Conservation (phyloP, 371 early-diverging fungal species). For the Mucor ambiguus region DNA sequence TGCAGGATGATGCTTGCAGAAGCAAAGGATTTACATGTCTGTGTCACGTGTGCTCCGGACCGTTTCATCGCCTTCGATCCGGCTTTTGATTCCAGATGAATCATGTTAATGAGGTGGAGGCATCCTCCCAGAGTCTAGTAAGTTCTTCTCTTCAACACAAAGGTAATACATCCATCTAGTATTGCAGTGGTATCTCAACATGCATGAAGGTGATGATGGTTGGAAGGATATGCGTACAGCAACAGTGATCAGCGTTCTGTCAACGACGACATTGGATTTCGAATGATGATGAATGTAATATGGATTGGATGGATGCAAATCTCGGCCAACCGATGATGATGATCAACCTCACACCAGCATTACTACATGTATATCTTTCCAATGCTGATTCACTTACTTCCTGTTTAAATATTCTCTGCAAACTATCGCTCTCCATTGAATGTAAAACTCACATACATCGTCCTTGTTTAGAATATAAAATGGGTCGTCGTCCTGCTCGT, state of each 20-base stretch:
- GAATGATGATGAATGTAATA: neutral
- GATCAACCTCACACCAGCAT: neutral
- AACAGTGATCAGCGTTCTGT: neutral
- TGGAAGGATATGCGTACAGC: neutral
- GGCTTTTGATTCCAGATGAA: neutral
- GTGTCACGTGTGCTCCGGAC: neutral
- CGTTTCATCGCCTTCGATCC: neutral
- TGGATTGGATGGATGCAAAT: neutral
- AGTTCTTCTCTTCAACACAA: constrained; percentile 23
- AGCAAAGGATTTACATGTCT: neutral
- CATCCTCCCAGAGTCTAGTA: neutral
- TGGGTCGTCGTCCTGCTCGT: constrained; percentile 99
- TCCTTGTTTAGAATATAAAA: constrained; percentile 34
- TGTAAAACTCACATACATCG: neutral
- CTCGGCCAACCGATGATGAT: neutral
- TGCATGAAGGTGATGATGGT: neutral
- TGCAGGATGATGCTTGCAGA: neutral
- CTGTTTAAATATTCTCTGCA: neutral
- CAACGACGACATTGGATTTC: neutral
- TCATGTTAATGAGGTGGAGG: neutral
- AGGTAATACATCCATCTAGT: constrained; percentile 24
- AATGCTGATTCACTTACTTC: neutral
- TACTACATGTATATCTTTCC: neutral
- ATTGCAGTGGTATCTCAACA: neutral
- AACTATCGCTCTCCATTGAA: neutral